Percentiles rank a stretch among this genome's conserved stretches.
These are phyloP conservation scores for Cercospora citrullina DNA, from an alignment of 2,329 filamentous ascomycete genomes.

Conservation along the genomic window DNA sequence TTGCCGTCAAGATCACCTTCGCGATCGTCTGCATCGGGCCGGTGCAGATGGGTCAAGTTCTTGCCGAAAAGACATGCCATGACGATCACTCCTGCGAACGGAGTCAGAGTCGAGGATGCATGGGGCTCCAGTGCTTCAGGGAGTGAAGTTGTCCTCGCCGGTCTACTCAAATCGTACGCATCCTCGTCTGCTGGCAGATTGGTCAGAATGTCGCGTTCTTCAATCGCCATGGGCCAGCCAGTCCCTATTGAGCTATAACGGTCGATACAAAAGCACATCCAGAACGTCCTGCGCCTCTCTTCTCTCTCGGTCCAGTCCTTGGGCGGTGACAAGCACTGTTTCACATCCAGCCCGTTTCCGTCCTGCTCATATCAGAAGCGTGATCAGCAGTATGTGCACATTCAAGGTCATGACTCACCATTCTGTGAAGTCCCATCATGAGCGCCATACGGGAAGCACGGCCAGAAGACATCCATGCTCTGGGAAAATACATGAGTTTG, in stretches of 20 bases:
- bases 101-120: slow-evolving; percentile 71
- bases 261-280: slow-evolving; percentile 89
- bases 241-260: slow-evolving; percentile 94
- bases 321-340: slow-evolving; percentile 82
- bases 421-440: slow-evolving; percentile 88
- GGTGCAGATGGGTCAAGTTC: slow-evolving; percentile 87
- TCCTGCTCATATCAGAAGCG: slow-evolving; percentile 50
- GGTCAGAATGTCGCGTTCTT: slow-evolving; percentile 87
- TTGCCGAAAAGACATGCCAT: slow-evolving; percentile 89
- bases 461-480: slow-evolving; percentile 91
- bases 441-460: slow-evolving; percentile 76
- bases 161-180: slow-evolving; percentile 76
- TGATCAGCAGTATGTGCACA: neutral
- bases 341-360: slow-evolving; percentile 79
- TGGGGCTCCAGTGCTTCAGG: slow-evolving; percentile 67
- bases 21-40: slow-evolving; percentile 75
- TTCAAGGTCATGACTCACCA: slow-evolving; percentile 43
- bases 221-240: slow-evolving; percentile 93
- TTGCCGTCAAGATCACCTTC: slow-evolving; percentile 87
- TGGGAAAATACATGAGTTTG: slow-evolving; percentile 95
- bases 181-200: slow-evolving; percentile 83
- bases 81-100: slow-evolving; percentile 77
- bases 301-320: slow-evolving; percentile 93
- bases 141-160: slow-evolving; percentile 70
- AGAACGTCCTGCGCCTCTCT: slow-evolving; percentile 88